Evolutionary conservation across 352 stramenopile species (phyloP).

Genomic region (Phytophthora citricola): DNA sequence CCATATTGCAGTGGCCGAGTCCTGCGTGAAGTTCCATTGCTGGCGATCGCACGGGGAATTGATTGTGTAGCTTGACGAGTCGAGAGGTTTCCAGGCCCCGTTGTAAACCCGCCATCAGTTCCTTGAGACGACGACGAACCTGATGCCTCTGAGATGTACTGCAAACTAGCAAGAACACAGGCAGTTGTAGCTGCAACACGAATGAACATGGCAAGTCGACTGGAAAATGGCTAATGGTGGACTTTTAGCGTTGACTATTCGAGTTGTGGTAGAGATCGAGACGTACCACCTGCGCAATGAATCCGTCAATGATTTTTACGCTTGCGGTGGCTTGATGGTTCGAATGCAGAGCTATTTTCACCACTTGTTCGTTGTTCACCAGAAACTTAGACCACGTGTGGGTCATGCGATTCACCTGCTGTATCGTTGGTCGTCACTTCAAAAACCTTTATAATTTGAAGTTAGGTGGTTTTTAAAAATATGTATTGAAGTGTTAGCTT

Average conservation of each 20-base stretch:
- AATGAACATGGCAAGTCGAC: conserved; percentile 11
- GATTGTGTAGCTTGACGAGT: conserved; percentile 46
- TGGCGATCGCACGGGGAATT: conserved; percentile 43
- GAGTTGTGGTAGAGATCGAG: conserved; percentile 2
- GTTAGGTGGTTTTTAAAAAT: background rate
- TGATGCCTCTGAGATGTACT: background rate
- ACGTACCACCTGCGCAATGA: conserved; percentile 10
- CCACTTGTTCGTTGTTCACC: conserved; percentile 4
- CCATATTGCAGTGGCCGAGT: conserved; percentile 48
- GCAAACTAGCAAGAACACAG: background rate
- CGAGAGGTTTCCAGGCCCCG: conserved; percentile 39
- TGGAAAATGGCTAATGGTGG: conserved; percentile 11
- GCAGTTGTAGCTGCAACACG: conserved; percentile 8
- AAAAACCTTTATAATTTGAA: conserved; percentile 8
- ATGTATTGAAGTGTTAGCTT: too few relatives aligned
- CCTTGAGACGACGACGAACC: conserved; percentile 21
- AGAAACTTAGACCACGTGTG: conserved; percentile 2
- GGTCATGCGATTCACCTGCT: conserved; percentile 2
- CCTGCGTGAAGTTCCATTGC: conserved; percentile 58
- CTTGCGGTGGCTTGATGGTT: background rate
- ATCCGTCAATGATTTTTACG: conserved; percentile 19
- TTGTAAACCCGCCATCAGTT: conserved; percentile 45
- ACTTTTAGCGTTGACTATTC: conserved; percentile 17
- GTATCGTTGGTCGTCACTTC: conserved; percentile 23
- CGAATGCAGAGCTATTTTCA: conserved; percentile 12